phyloP scores from a whole-genome alignment of 164 flowering plant species.

The Tetrastigma voinierianum region DNA sequence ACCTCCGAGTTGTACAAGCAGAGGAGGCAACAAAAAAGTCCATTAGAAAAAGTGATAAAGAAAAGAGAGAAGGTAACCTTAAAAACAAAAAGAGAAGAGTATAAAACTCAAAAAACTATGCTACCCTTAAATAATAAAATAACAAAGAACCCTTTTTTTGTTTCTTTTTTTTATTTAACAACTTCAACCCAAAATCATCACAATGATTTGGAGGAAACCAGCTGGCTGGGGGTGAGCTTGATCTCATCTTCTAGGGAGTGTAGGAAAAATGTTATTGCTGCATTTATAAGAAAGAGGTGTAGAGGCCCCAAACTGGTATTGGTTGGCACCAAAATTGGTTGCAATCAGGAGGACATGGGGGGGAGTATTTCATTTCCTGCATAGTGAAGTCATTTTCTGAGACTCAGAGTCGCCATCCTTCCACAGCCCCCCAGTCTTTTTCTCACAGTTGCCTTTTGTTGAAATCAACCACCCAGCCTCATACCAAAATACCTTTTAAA shows the following conservation, averaged over 20 bases:
- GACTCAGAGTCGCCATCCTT: constrained; percentile 14
- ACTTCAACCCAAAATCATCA: background rate
- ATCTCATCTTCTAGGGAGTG: background rate
- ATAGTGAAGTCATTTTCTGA: constrained; percentile 20
- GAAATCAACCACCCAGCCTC: background rate
- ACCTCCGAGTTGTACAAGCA: too few species aligned
- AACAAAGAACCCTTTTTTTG: too few species aligned
- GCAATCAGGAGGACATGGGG: constrained; percentile 23
- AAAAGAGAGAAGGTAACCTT: too few species aligned
- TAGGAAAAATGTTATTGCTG: constrained; percentile 1
- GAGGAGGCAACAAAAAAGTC: too few species aligned
- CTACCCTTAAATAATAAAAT: too few species aligned
- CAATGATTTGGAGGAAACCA: too few species aligned
- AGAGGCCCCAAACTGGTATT: constrained; percentile 11
- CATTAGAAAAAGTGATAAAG: too few species aligned
- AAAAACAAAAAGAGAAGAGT: too few species aligned
- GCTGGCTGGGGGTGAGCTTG: background rate
- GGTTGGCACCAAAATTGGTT: constrained; percentile 1
- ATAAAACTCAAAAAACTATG: too few species aligned
- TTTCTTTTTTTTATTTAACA: too few species aligned
- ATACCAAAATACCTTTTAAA: background rate
- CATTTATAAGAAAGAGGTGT: constrained; percentile 9
- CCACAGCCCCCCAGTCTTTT: background rate
- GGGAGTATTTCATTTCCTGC: constrained; percentile 13
- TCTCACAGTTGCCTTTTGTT: background rate